Percentiles rank a stretch among this genome's conserved stretches.
Evolutionary conservation across 129 eudicot genomes (phyloP).

Genomic region (Erigeron canadensis): DNA sequence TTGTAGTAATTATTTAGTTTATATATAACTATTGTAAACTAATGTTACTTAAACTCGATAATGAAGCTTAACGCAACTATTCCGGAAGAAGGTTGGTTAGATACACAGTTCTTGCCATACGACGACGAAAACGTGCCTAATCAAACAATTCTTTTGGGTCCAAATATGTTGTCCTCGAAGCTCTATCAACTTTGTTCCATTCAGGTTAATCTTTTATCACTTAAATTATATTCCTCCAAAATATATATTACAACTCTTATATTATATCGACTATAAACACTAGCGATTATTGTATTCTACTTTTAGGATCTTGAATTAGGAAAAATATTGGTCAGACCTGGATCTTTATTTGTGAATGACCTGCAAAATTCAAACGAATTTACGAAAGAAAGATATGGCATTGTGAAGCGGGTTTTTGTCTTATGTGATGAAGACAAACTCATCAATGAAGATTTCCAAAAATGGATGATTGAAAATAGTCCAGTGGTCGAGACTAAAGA

Average conservation of each 20-base stretch:
- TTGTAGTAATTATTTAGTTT: too few relatives aligned
- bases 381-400: conserved; percentile 45
- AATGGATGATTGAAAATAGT: conserved; percentile 42
- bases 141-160: conserved; percentile 34
- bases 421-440: conserved; percentile 43
- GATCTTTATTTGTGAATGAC: conserved; percentile 41
- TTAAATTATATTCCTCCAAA: background rate
- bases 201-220: conserved; percentile 2
- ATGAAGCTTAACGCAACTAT: conserved; percentile 29
- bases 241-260: background rate
- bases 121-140: conserved; percentile 20
- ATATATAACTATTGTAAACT: too few relatives aligned
- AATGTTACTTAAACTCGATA: background rate
- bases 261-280: too few relatives aligned
- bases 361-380: conserved; percentile 22
- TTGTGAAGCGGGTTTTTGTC: conserved; percentile 43
- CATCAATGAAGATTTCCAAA: conserved; percentile 37
- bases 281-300: too few relatives aligned
- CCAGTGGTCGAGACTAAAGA: conserved; percentile 45
- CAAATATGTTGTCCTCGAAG: conserved; percentile 25
- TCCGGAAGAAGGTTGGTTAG: conserved; percentile 29
- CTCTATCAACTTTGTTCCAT: conserved; percentile 30
- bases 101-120: conserved; percentile 27
- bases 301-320: conserved; percentile 55
- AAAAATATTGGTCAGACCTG: conserved; percentile 41